Conservation (phyloP, 1,284 basidiomycete genomes). For the Irpex lacteus region DNA sequence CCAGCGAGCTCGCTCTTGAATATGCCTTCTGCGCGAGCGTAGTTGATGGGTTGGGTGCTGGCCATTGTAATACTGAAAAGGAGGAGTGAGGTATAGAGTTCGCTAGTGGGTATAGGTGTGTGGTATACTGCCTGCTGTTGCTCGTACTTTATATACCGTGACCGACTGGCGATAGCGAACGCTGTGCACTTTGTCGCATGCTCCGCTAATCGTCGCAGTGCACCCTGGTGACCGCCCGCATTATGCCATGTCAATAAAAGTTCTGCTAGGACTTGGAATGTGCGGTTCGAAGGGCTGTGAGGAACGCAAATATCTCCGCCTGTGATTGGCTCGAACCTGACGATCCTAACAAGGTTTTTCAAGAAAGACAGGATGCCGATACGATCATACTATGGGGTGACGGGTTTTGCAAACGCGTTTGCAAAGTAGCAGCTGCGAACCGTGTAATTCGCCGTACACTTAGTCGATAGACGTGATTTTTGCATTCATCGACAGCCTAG, state of each 20-base stretch:
- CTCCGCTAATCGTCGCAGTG: too few relatives aligned
- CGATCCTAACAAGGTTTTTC: not conserved
- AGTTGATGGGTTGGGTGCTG: conserved; percentile 26
- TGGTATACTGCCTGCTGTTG: not conserved
- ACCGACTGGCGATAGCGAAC: too few relatives aligned
- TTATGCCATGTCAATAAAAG: not conserved
- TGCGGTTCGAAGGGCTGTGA: not conserved
- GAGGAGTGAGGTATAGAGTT: not conserved
- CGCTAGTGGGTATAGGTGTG: not conserved
- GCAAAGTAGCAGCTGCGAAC: too few relatives aligned
- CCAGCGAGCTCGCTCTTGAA: conserved; percentile 37
- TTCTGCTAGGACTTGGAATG: not conserved
- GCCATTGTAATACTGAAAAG: not conserved
- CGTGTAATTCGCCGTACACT: too few relatives aligned
- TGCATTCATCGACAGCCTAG: too few relatives aligned
- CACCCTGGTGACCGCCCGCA: too few relatives aligned
- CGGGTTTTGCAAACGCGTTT: too few relatives aligned
- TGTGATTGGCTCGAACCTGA: not conserved
- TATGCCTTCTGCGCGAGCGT: conserved; percentile 38
- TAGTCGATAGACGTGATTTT: too few relatives aligned
- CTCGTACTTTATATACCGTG: not conserved
- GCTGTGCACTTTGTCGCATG: too few relatives aligned
- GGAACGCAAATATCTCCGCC: not conserved
- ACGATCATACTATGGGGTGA: too few relatives aligned
- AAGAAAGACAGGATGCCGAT: not conserved